These are phyloP conservation scores for Helichrysum umbraculigerum DNA, from an alignment of 129 eudicot species.

Conservation along the genomic window DNA sequence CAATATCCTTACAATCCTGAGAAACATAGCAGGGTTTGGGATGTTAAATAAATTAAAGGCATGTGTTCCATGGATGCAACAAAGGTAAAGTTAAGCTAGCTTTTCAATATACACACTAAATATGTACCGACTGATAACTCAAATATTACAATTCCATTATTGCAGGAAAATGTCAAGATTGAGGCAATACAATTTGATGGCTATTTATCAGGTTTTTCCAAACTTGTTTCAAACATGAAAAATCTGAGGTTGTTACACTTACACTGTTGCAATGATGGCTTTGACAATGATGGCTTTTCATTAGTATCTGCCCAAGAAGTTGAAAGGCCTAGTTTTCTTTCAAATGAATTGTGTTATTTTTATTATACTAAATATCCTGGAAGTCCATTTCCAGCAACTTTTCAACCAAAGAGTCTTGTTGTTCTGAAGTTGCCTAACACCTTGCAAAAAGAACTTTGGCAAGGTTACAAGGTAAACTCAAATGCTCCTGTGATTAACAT, in stretches of 20 bases:
- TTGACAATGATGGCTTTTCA: too few species aligned
- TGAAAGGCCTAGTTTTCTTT: too few species aligned
- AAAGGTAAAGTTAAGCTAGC: neutral
- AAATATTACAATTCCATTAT: neutral
- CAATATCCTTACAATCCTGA: too few species aligned
- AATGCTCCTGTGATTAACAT: too few species aligned
- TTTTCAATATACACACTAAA: too few species aligned
- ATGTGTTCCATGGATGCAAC: neutral
- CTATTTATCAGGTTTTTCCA: neutral
- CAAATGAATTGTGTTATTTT: too few species aligned
- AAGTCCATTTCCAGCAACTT: neutral
- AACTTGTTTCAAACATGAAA: neutral
- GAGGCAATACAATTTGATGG: neutral
- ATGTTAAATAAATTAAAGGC: neutral
- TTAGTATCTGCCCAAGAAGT: too few species aligned
- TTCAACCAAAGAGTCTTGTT: neutral
- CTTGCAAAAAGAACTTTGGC: neutral
- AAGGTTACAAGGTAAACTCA: neutral
- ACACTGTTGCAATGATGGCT: too few species aligned
- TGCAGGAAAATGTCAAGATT: constrained; percentile 1
- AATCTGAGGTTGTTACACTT: neutral
- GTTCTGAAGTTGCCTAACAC: neutral
- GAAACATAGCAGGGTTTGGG: too few species aligned
- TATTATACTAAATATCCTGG: neutral
- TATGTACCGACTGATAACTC: too few species aligned